Evolutionary conservation across 345 rosid genomes (phyloP), one percentile per base, ranked within the genome.

Genomic region (Isatis tinctoria): DNA sequence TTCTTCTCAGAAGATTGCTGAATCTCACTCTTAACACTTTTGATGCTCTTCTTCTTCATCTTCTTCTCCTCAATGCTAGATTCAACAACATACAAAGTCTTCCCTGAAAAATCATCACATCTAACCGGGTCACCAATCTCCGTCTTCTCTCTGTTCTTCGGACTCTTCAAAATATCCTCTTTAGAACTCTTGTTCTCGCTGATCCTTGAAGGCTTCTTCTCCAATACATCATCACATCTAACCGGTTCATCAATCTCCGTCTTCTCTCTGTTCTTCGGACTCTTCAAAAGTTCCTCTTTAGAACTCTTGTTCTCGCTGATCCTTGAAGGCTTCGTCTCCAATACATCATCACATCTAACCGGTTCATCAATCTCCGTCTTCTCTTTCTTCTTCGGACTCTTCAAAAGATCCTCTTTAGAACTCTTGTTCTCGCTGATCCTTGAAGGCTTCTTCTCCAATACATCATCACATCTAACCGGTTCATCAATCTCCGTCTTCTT

Each of bases 81-180:
- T 49, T 81, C 83, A 80, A 82, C 76, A 63, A 90, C 90, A 78
- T 82, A 78, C 56, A 90, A 65, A 24, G 93, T 90, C 70, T 90
- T 90, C 74, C 61, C 74, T 33, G 33, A 2, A 32, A 72, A 80
- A 68, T 51, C 54, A 3, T 62, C 79, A 60, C 20, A 30, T 39
- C 43, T 22, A 33, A 56, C 33, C 20, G 63, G 75, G 22, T 64
- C 58, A 64, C 75, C 76, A 66, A 62, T n/a, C 61, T 76, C 75
- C 16, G 27, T 61, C 60, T 79, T 81, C 43, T 70, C 80, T 10
- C 45, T 74, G 73, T 70, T 74, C 71, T 71, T 78, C 66, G 62
- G 74, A 53, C 67, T 84, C 82, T 81, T 85, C 69, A 63, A 16
- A 57, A 70, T 40, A 61, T 83, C 76, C 13, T 67, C 70, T 32